phyloP scores from a whole-genome alignment of 2,329 filamentous ascomycete genomes.

The Nemania sp. region DNA sequence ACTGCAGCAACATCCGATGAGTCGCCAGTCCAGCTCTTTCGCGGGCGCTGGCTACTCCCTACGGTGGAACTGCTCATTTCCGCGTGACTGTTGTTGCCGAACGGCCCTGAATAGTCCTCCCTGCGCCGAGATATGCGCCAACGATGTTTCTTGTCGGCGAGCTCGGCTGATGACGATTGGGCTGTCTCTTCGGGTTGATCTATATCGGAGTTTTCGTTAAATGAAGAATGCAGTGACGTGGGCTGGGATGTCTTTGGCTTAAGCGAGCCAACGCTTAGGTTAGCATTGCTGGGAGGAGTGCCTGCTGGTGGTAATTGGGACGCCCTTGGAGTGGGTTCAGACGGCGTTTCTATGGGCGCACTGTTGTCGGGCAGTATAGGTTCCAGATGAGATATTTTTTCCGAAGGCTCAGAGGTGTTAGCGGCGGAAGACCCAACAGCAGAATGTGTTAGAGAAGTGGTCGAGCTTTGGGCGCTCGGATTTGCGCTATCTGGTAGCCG shows the following conservation, averaged over 20 bases:
- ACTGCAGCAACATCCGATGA: constrained; percentile 51
- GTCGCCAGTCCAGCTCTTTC: constrained; percentile 57
- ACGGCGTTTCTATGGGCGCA: constrained; percentile 40
- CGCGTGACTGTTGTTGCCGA: constrained; percentile 67
- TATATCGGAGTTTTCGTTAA: constrained; percentile 80
- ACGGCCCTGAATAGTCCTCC: constrained; percentile 57
- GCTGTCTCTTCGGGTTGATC: constrained; percentile 69
- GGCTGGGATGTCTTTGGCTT: constrained; percentile 74
- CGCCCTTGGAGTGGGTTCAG: constrained; percentile 52
- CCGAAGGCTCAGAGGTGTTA: constrained; percentile 54
- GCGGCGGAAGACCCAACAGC: constrained; percentile 51
- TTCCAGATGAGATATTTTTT: constrained; percentile 38
- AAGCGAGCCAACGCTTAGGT: constrained; percentile 52
- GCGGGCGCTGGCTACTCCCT: constrained; percentile 59
- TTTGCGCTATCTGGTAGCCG: constrained; percentile 75
- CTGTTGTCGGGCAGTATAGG: constrained; percentile 33
- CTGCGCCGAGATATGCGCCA: constrained; percentile 73
- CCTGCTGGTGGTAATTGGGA: constrained; percentile 51
- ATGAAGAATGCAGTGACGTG: constrained; percentile 74
- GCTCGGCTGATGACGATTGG: constrained; percentile 39
- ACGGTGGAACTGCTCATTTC: constrained; percentile 71
- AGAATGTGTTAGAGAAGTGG: constrained; percentile 67
- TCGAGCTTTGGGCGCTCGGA: constrained; percentile 89
- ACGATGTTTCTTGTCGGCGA: constrained; percentile 69
- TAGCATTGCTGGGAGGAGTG: constrained; percentile 50